Conservation (phyloP, 2,329 filamentous ascomycete genomes). For the Clonostachys solani region DNA sequence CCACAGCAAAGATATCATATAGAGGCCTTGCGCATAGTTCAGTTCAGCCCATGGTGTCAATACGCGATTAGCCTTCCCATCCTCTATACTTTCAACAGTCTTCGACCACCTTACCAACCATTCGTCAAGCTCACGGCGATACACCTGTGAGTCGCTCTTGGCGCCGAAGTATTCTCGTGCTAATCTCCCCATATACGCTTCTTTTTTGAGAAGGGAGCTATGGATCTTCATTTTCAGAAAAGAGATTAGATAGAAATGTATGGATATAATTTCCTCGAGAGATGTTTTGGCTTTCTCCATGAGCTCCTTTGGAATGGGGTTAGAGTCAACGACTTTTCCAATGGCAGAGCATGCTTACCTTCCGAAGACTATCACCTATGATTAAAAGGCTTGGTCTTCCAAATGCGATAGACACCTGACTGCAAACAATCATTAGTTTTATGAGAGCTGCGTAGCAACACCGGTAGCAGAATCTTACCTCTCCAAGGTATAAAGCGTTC, state of each 20-base stretch:
- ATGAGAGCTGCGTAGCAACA: not conserved
- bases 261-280: constrained; percentile 6
- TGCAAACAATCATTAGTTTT: not conserved
- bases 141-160: not conserved
- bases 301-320: not conserved
- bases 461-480: constrained; percentile 2
- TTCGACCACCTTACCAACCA: constrained; percentile 4
- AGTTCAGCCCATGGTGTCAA: constrained; percentile 3
- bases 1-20: constrained; percentile 3
- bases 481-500: constrained; percentile 9
- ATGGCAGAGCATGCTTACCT: constrained; percentile 1
- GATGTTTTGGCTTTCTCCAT: not conserved
- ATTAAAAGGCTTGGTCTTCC: constrained; percentile 6
- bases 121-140: constrained; percentile 2
- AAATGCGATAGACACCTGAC: constrained; percentile 7
- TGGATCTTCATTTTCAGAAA: constrained; percentile 7
- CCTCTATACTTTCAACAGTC: not conserved
- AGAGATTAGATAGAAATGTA: constrained; percentile 6
- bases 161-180: not conserved
- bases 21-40: constrained; percentile 3
- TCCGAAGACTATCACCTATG: constrained; percentile 7
- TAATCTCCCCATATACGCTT: too few relatives aligned
- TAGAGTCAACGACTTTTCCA: not conserved
- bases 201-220: constrained; percentile 1
- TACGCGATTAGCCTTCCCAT: not conserved